A percentile compares a stretch with the other conserved stretches of the same genome.
These are phyloP conservation scores for Kodamaea kakaduensis DNA, from an alignment of 805 yeast genomes.

Conservation along the genomic window DNA sequence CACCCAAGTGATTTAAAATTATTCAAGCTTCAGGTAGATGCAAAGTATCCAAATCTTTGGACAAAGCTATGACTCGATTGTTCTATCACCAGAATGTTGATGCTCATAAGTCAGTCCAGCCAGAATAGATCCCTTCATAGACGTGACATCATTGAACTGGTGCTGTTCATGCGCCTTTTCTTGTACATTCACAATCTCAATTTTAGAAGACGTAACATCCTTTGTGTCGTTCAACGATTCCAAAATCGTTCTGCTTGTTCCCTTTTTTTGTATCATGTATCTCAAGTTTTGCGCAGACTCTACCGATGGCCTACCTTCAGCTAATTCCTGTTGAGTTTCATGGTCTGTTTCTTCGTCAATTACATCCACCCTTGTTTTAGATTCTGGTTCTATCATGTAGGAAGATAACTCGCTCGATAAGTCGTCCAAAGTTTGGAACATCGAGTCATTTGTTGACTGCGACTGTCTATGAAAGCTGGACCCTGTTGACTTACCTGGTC, in stretches of 20 bases:
- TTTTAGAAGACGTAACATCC: conserved; percentile 4
- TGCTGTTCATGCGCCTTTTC: neutral
- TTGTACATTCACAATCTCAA: conserved; percentile 1
- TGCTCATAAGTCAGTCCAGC: conserved; percentile 1
- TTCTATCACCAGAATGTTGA: too few relatives aligned
- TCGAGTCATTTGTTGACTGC: conserved; percentile 26
- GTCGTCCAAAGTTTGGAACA: conserved; percentile 26
- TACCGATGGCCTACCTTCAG: conserved; percentile 1
- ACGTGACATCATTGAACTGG: conserved; percentile 14
- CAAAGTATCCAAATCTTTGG: too few relatives aligned
- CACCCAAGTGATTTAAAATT: too few relatives aligned
- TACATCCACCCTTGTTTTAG: neutral
- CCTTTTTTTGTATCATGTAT: conserved; percentile 5
- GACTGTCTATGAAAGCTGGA: conserved; percentile 13
- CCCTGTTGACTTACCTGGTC: conserved; percentile 9
- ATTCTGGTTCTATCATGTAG: conserved; percentile 9
- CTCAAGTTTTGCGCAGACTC: conserved; percentile 3
- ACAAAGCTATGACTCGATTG: too few relatives aligned
- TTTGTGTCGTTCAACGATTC: conserved; percentile 4
- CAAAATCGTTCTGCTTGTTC: conserved; percentile 8
- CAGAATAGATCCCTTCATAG: conserved; percentile 21
- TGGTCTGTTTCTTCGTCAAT: neutral
- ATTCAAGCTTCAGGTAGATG: too few relatives aligned
- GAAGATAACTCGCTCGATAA: conserved; percentile 24
- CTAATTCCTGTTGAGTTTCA: neutral